Evolutionary conservation across 2,329 filamentous ascomycete genomes (phyloP).

Genomic region (Penicillium frequentans): DNA sequence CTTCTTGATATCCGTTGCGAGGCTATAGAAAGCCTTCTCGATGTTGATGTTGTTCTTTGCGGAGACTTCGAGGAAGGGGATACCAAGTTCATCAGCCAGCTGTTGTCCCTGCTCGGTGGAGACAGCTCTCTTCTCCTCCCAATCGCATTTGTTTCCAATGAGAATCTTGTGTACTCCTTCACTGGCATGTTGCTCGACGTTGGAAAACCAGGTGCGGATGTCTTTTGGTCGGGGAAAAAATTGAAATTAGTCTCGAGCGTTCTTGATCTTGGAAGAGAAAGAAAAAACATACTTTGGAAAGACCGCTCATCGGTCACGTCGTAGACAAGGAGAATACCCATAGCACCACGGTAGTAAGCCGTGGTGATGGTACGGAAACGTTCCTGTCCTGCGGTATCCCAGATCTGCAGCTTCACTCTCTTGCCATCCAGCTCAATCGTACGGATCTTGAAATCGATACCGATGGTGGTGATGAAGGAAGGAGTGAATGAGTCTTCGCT

Average conservation of each 20-base stretch:
- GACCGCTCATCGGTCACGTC: conserved; percentile 96
- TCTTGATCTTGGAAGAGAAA: background rate
- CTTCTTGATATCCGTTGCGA: conserved; percentile 98
- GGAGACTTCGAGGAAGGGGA: conserved; percentile 97
- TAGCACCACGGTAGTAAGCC: conserved; percentile 96
- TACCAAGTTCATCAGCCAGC: conserved; percentile 91
- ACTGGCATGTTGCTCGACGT: conserved; percentile 96
- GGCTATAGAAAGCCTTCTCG: conserved; percentile 95
- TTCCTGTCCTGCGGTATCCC: conserved; percentile 98
- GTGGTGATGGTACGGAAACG: conserved; percentile 98
- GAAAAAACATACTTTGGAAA: conserved; percentile 75
- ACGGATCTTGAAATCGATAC: conserved; percentile 99
- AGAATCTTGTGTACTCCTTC: conserved; percentile 99
- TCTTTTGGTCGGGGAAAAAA: conserved; percentile 47
- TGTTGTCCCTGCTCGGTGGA: conserved; percentile 90
- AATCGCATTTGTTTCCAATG: conserved; percentile 99
- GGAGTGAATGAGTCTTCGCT: conserved; percentile 97
- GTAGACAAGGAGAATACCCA: conserved; percentile 97
- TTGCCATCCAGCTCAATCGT: conserved; percentile 99
- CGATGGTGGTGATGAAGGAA: conserved; percentile 98
- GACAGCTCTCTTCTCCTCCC: conserved; percentile 97
- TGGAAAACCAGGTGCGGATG: conserved; percentile 99
- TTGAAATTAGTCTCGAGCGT: background rate
- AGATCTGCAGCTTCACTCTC: conserved; percentile 98
- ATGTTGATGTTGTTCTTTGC: conserved; percentile 99